phyloP scores from a whole-genome alignment of 2,329 filamentous ascomycete species.

The Pezicula neosporulosa region DNA sequence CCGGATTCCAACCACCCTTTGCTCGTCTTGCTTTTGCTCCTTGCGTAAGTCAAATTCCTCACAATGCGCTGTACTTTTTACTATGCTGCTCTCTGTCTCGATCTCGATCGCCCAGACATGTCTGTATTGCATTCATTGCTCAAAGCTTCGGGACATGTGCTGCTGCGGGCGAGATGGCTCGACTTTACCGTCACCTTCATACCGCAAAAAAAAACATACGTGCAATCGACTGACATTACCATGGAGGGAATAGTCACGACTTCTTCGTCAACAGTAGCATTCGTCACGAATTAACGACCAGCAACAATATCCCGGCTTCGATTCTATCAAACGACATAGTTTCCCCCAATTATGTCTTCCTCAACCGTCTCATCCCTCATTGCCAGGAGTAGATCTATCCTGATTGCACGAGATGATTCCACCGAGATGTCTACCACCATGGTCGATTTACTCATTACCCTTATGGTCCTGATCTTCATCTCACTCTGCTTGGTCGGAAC shows the following conservation, averaged over 20 bases:
- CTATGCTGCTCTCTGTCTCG: neutral
- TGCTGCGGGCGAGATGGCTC: too few relatives aligned
- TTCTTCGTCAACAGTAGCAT: too few relatives aligned
- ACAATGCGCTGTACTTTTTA: neutral
- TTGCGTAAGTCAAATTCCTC: constrained; percentile 15
- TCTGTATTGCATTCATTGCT: neutral
- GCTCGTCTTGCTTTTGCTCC: constrained; percentile 10
- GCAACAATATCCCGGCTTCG: too few relatives aligned
- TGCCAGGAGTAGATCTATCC: constrained; percentile 30
- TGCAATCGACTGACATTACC: too few relatives aligned
- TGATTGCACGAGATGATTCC: constrained; percentile 46
- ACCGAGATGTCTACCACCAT: constrained; percentile 51
- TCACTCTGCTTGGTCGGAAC: constrained; percentile 63
- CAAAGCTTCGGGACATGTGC: too few relatives aligned
- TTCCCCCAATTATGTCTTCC: too few relatives aligned
- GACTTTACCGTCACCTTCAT: too few relatives aligned
- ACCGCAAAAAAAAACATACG: too few relatives aligned
- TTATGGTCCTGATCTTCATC: constrained; percentile 75
- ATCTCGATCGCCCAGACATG: too few relatives aligned
- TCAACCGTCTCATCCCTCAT: constrained; percentile 21
- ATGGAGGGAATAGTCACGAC: neutral
- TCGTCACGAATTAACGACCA: too few relatives aligned
- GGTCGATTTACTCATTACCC: constrained; percentile 73
- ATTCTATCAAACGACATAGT: too few relatives aligned
- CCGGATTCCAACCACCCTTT: neutral